Conservation (phyloP, 176 grass and related monocot species). For the Triticum aestivum region DNA sequence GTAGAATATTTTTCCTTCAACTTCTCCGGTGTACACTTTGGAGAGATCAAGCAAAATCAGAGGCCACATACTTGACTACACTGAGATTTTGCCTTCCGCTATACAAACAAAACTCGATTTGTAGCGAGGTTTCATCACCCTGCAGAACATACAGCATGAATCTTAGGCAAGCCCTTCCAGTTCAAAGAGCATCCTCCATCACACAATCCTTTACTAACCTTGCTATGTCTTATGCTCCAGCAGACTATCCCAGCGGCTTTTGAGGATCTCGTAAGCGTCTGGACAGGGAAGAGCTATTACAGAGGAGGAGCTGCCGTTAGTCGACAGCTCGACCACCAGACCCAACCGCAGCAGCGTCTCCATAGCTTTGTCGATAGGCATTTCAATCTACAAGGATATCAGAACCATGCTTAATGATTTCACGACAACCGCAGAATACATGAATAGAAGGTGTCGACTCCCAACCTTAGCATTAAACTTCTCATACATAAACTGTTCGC, state of each 20-base stretch:
- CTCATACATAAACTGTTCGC: constrained; percentile 76
- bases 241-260: constrained; percentile 60
- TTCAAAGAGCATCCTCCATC: neutral
- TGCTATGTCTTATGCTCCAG: constrained; percentile 46
- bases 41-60: too few relatives aligned
- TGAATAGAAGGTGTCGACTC: neutral
- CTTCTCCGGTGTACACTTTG: too few relatives aligned
- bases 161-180: neutral
- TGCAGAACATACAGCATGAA: neutral
- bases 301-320: constrained; percentile 15
- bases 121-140: neutral
- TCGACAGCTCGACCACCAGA: constrained; percentile 58
- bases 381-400: constrained; percentile 66
- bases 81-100: neutral
- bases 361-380: constrained; percentile 88
- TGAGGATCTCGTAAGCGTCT: constrained; percentile 63
- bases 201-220: constrained; percentile 21
- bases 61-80: neutral
- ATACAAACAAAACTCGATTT: neutral
- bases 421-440: neutral
- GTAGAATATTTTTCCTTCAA: too few relatives aligned
- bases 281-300: constrained; percentile 57
- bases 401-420: neutral
- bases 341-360: constrained; percentile 71
- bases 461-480: constrained; percentile 75